Evolutionary conservation across 306 rosid genomes (phyloP), one percentile per base, ranked within the genome.

Genomic region (Spatholobus suberectus): DNA sequence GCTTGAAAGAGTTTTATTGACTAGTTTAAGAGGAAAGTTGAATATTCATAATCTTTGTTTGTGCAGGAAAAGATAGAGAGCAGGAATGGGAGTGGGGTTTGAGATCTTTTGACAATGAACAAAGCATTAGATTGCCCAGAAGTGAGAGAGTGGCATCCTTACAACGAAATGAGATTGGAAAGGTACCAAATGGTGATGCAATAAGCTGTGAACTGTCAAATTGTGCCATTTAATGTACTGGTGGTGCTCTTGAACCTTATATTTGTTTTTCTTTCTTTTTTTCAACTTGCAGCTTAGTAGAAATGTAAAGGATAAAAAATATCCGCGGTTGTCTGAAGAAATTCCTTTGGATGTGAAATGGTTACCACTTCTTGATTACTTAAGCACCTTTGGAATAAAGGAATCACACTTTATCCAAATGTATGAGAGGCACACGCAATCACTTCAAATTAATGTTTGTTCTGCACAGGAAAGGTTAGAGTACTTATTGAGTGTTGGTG

Each of bases 341-440:
- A 92, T 96, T 74, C 71, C 38, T 58, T 78, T 92, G 90, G 98
- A 96, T 68, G 82, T 66, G 86, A 92, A 86, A 79, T 96, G 97
- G 97, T 61, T 91, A 37, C 99, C 99, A 7, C 99, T 96, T 77
- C 92, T 96, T 81, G 98, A 96, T 87, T 94, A 96, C 82, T 89
- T 96, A 15, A 85, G 90, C 84, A 89, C 97, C 21, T 96, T 90
- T 88, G 99, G 95, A 84, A 90, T 96, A 29, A 94, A 89, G 87
- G 98, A 96, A 74, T 94, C 97, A n/a, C 96, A 96, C 84, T 94
- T 96, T 58, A 51, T 96, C 81, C 98, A 96, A 86, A 96, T 96
- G 87, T 96, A 94, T 23, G 95, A 88, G 87, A 92, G 98, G 84
- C 98, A 90, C 88, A 91, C 88, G 98, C 90, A 97, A 51, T 90